These are phyloP conservation scores for Fusarium armeniacum DNA, from an alignment of 2,329 filamentous ascomycete species.

Conservation along the genomic window DNA sequence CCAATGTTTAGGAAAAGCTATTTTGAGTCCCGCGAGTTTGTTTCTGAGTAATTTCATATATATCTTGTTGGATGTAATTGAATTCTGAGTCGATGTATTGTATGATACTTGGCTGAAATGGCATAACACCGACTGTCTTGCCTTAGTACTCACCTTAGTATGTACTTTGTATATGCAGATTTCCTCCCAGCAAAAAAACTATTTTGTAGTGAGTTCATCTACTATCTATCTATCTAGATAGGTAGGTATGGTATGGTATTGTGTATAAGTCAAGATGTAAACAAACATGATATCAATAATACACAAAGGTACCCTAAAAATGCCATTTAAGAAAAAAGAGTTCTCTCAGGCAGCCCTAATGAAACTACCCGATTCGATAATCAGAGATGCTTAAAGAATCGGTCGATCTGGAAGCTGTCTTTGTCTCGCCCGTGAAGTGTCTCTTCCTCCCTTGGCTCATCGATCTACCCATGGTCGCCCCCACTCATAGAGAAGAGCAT, in stretches of 20 bases:
- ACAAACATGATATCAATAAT: background rate
- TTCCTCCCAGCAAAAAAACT: too few species aligned
- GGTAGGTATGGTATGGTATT: background rate
- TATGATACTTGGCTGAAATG: constrained; percentile 2
- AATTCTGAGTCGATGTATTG: constrained; percentile 11
- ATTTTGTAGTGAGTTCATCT: background rate
- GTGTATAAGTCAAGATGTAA: background rate
- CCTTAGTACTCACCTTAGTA: too few species aligned
- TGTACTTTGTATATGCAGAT: background rate
- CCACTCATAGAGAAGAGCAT: constrained; percentile 8
- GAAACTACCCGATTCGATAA: constrained; percentile 2
- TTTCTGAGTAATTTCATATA: constrained; percentile 14
- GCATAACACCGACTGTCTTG: background rate
- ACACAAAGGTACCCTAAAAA: constrained; percentile 5
- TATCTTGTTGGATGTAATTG: constrained; percentile 20
- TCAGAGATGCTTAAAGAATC: constrained; percentile 17
- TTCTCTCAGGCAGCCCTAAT: background rate
- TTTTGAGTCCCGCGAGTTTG: constrained; percentile 14
- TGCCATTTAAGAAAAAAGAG: background rate
- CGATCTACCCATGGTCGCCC: constrained; percentile 7
- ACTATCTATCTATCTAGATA: too few species aligned
- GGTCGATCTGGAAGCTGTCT: constrained; percentile 29
- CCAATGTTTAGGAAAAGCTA: background rate
- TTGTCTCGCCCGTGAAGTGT: constrained; percentile 1
- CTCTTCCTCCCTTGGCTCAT: constrained; percentile 31